A percentile compares a stretch with the other conserved stretches of the same genome.
Evolutionary conservation across 1,284 basidiomycete genomes (phyloP).

Genomic region (Puccinia hordei): DNA sequence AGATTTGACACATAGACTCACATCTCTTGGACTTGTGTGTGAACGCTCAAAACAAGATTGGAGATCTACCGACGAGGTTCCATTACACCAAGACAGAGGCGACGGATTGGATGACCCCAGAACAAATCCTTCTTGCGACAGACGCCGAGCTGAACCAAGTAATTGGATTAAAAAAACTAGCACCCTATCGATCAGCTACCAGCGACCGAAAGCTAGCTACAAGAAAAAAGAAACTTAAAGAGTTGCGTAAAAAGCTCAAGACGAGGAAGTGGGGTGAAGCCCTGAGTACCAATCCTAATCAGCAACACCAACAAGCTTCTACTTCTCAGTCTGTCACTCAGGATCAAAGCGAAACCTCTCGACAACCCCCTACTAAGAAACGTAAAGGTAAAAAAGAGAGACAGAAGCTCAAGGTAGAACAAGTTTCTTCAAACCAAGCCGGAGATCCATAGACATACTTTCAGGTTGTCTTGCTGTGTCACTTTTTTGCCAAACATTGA

Average conservation of each 20-base stretch:
- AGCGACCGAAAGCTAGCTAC: slow-evolving; percentile 67
- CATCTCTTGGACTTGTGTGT: slow-evolving; percentile 1
- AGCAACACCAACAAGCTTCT: slow-evolving; percentile 54
- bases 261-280: slow-evolving; percentile 63
- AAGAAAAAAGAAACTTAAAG: slow-evolving; percentile 68
- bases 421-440: not conserved
- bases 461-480: not conserved
- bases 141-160: slow-evolving; percentile 91
- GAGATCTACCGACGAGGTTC: slow-evolving; percentile 87
- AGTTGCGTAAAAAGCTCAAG: slow-evolving; percentile 69
- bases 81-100: slow-evolving; percentile 77
- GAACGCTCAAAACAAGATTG: slow-evolving; percentile 66
- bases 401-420: slow-evolving; percentile 53
- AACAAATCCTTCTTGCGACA: slow-evolving; percentile 87
- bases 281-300: not conserved
- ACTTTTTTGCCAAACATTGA: not conserved
- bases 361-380: slow-evolving; percentile 57
- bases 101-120: slow-evolving; percentile 73
- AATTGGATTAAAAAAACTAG: slow-evolving; percentile 82
- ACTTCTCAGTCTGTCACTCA: slow-evolving; percentile 51
- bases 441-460: not conserved
- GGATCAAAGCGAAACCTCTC: slow-evolving; percentile 49
- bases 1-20: not conserved
- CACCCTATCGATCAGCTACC: slow-evolving; percentile 73
- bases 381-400: slow-evolving; percentile 62